Evolutionary conservation across 148 eudicot species (phyloP), one percentile per base, ranked within the genome.

Genomic region (Beta vulgaris): DNA sequence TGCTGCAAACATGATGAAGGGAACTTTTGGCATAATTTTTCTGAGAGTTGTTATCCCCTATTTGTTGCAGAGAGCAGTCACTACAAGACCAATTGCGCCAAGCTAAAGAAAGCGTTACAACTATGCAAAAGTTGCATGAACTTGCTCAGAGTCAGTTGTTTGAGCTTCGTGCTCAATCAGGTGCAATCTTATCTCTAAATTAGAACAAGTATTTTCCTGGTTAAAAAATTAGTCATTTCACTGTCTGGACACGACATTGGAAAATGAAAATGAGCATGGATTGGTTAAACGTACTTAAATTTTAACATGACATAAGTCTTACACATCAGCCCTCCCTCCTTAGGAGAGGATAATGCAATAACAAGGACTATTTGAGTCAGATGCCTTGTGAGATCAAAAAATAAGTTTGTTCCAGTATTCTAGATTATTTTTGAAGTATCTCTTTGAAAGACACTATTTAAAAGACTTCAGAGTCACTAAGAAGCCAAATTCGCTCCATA

Each of bases 131-230:
- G 70, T 79, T 95, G 64, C 97, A 95, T 81, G 98, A 95, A 80
- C 95, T 95, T 84, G 98, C 98, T 29, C 98, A 95, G 85, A 95
- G 91, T 85, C 93, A 95, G 75, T 81, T 95, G 82, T 95, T 95
- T 89, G 98, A 95, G 80, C 84, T 89, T 71, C 96, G 92, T 75
- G 93, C 97, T 59, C 98, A 92, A 68, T 90, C 98, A 90, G 98
- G 98, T 95, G 36, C 69, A 44, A 62, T 32, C 8, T 26, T 68
- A 26, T 53, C 26, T 61, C 55, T 69, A 39, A 29, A 25, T 53
- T 43, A 68, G 23, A 49, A 16, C 36, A 40, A 13, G 32, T 40
- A 60, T 51, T 63, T 69, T 21, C 32, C 49, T 74, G 62, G 73
- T 51, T 32, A 49, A 53, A 19, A 18, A 37, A 16, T 28, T 21